These are phyloP conservation scores for Pseudotsuga menziesii DNA, from an alignment of 75 land plant species.

Conservation along the genomic window DNA sequence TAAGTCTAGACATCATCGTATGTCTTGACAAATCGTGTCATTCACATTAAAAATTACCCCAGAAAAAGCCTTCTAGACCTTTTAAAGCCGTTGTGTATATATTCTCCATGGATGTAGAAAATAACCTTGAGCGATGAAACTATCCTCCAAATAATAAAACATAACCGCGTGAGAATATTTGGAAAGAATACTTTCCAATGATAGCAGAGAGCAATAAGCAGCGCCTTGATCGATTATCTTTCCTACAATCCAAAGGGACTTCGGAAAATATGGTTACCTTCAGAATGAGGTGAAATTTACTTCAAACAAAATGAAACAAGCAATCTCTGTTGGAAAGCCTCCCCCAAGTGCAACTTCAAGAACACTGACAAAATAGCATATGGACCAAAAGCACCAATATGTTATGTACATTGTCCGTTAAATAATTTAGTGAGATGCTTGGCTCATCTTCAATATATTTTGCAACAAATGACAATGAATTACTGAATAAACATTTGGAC, in stretches of 20 bases:
- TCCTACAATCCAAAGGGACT: constrained; percentile 9
- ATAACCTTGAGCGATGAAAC: background rate
- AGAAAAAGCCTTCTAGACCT: too few species aligned
- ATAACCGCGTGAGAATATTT: background rate
- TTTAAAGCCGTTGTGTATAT: background rate
- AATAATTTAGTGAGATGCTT: background rate
- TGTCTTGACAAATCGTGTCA: too few species aligned
- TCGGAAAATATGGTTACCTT: background rate
- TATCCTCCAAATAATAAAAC: background rate
- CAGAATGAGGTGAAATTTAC: background rate
- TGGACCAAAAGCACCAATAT: constrained; percentile 4
- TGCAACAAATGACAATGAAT: constrained; percentile 11
- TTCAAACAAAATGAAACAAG: background rate
- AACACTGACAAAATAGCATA: background rate
- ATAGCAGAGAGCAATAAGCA: background rate
- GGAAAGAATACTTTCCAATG: background rate
- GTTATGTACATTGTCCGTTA: constrained; percentile 9
- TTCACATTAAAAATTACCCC: too few species aligned
- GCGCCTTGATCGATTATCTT: background rate
- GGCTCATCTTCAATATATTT: background rate
- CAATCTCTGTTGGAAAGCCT: background rate
- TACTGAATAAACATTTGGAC: constrained; percentile 5
- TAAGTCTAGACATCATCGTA: too few species aligned
- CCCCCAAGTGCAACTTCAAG: background rate
- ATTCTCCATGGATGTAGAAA: background rate